Evolutionary conservation across 352 stramenopile species (phyloP).

Genomic region (Globisporangium radiosum): DNA sequence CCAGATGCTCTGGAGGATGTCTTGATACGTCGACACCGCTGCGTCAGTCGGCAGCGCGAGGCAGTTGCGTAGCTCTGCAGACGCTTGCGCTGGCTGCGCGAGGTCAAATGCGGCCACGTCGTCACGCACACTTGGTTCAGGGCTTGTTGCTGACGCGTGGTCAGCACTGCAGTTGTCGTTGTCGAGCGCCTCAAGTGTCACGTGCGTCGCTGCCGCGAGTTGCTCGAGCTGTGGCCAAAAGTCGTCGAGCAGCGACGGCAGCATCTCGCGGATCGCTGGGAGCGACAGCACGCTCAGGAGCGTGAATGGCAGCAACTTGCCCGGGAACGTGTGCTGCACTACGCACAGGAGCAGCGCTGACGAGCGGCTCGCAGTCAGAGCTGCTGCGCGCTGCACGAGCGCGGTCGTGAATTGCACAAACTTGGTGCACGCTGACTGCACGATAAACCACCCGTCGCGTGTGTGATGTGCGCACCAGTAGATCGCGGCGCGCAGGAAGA

Average conservation of each 20-base stretch:
- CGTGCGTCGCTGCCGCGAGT: constrained; percentile 19
- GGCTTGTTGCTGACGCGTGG: not conserved
- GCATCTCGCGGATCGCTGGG: constrained; percentile 37
- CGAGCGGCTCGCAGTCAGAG: constrained; percentile 13
- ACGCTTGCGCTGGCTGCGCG: constrained; percentile 14
- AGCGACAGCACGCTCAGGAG: constrained; percentile 64
- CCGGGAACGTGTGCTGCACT: constrained; percentile 53
- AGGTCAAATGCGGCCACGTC: not conserved
- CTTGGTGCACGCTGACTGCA: constrained; percentile 43
- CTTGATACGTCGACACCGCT: constrained; percentile 21
- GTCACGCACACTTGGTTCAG: not conserved
- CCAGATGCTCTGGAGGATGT: constrained; percentile 34
- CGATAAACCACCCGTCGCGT: constrained; percentile 43
- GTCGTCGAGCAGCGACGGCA: constrained; percentile 27
- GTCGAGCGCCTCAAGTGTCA: constrained; percentile 3
- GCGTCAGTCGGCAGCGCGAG: constrained; percentile 15
- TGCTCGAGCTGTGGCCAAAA: constrained; percentile 46
- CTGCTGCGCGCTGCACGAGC: constrained; percentile 23
- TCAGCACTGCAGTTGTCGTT: not conserved
- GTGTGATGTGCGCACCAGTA: constrained; percentile 65
- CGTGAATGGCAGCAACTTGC: constrained; percentile 71
- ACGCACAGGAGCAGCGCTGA: constrained; percentile 19
- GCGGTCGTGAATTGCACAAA: constrained; percentile 43
- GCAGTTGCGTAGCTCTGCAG: constrained; percentile 26
- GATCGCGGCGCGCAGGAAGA: constrained; percentile 61